Conservation (phyloP, 306 rosid genomes). For the Sindora glabra region DNA sequence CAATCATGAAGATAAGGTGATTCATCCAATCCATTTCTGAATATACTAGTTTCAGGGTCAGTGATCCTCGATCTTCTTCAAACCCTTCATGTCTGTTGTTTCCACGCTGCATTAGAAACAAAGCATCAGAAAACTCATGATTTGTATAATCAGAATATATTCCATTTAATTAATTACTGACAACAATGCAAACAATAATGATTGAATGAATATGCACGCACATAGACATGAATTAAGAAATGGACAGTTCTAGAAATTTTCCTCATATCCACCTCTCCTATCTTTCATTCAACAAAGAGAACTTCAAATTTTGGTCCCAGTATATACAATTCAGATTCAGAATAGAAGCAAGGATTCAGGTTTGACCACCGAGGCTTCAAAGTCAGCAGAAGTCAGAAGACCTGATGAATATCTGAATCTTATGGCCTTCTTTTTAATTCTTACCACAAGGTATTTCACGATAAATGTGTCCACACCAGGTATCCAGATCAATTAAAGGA, state of each 20-base stretch:
- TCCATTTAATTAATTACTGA: not conserved
- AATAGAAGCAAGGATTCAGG: too few species aligned
- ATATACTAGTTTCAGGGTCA: conserved; percentile 20
- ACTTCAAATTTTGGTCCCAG: too few species aligned
- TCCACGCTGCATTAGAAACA: conserved; percentile 63
- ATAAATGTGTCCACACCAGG: too few species aligned
- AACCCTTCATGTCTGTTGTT: conserved; percentile 96
- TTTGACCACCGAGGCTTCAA: too few species aligned
- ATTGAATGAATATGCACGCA: not conserved
- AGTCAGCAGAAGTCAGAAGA: too few species aligned
- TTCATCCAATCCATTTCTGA: not conserved
- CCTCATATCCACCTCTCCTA: too few species aligned
- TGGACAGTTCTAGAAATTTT: not conserved
- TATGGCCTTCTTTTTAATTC: conserved; percentile 2
- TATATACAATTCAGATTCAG: too few species aligned
- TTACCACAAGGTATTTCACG: too few species aligned
- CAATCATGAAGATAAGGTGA: not conserved
- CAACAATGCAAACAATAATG: not conserved
- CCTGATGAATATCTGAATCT: not conserved
- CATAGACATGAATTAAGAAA: not conserved
- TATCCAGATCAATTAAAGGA: not conserved
- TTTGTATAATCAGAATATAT: not conserved
- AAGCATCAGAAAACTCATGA: conserved; percentile 21
- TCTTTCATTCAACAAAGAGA: too few species aligned
- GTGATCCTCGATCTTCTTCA: conserved; percentile 93